Evolutionary conservation across 495 filamentous ascomycete genomes (phyloP), one percentile per base, ranked within the genome.

Genomic region (Talaromyces nanjingensis): DNA sequence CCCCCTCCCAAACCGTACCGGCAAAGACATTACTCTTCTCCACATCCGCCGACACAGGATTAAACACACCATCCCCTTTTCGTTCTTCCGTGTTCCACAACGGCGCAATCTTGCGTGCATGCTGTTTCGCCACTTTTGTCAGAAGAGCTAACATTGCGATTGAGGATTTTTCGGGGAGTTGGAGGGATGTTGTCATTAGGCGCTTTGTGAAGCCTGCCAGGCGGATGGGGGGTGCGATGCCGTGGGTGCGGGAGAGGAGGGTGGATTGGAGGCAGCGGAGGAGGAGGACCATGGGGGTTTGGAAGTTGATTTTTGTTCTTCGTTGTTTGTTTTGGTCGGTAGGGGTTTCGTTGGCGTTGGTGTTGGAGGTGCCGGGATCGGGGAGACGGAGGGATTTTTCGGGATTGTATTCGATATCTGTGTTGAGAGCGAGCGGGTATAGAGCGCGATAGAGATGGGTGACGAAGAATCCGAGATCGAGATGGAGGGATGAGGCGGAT

Each of bases 391-490:
- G 83, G 16, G 91, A 89, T 69, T 91, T 93, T 45, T 86, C 81
- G 29, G 80, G 74, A 72, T 89, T 89, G 68, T 87, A 83, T 73
- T 98, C 96, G 66, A 98, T 85, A 70, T 97, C 92, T 0, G 94
- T 80, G 72, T 93, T 88, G 31, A 92, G 81, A 11, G 88, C 84
- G 20, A 94, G 83, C 12, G 86, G 80, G 66, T 93, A 81, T 2
- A 98, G 85, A 16, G 86, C 88, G 60, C 86, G 86, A 81, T 96
- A 98, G 52, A 98, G 90, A 72, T 97, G 90, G 34, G 88, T 89
- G 71, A 89, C 91, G 83, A 98, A 98, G 83, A 93, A 97, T 69
- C 87, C 89, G 22, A 98, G 84, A 73, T 98, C 96, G 33, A 98
- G 87, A 66, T 91, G 87, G 3, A 97, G 85, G 8, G 77, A 69